Percentiles rank a stretch among this genome's conserved stretches.
phyloP scores from a whole-genome alignment of 2,329 filamentous ascomycete genomes.

The Chlorencoelia australis region DNA sequence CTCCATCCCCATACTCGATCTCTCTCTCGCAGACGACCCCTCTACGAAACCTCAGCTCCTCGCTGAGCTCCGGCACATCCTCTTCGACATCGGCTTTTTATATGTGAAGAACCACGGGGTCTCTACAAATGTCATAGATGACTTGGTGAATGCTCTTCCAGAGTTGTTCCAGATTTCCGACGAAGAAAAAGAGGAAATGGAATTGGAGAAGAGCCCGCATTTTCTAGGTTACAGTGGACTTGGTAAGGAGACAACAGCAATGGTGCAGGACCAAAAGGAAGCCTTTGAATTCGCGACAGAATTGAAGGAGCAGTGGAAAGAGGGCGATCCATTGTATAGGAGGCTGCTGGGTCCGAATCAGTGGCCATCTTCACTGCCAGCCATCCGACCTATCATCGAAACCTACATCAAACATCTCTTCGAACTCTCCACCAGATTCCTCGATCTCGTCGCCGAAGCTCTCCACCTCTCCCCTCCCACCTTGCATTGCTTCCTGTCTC shows the following conservation, averaged over 20 bases:
- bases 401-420: constrained; percentile 1
- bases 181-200: neutral
- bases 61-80: constrained; percentile 2
- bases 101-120: constrained; percentile 5
- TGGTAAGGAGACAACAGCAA: constrained; percentile 3
- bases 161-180: neutral
- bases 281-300: constrained; percentile 7
- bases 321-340: constrained; percentile 5
- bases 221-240: constrained; percentile 4
- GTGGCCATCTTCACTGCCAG: constrained; percentile 3
- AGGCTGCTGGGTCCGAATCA: constrained; percentile 4
- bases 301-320: neutral
- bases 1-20: constrained; percentile 2
- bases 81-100: constrained; percentile 3
- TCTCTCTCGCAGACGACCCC: constrained; percentile 1
- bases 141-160: constrained; percentile 1
- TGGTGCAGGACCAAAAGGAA: constrained; percentile 3
- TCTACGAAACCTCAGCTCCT: constrained; percentile 1
- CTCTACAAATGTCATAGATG: neutral
- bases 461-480: constrained; percentile 1
- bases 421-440: neutral
- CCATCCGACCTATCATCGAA: neutral
- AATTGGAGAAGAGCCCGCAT: constrained; percentile 2
- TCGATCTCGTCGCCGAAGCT: constrained; percentile 2
- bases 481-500: constrained; percentile 3